Evolutionary conservation across 768 basidiomycete genomes (phyloP).

Genomic region (Russula lepida): DNA sequence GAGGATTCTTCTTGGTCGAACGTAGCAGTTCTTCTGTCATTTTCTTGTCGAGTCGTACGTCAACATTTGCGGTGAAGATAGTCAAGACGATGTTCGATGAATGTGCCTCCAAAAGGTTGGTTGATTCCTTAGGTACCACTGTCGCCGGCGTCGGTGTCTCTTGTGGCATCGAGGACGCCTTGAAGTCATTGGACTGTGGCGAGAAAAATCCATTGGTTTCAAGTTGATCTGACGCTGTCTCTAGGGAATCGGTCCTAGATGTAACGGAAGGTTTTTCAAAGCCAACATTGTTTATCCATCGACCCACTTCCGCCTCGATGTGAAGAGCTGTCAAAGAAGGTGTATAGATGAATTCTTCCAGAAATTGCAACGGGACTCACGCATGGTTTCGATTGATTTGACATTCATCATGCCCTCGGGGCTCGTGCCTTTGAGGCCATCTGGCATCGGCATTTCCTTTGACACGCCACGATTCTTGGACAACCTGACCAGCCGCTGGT

Average conservation of each 20-base stretch:
- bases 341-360: slow-evolving; percentile 4
- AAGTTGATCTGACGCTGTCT: slow-evolving; percentile 9
- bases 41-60: slow-evolving; percentile 57
- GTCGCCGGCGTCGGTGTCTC: slow-evolving; percentile 27
- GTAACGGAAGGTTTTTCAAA: slow-evolving; percentile 44
- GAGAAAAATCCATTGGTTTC: slow-evolving; percentile 34
- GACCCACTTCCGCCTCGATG: slow-evolving; percentile 76
- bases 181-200: slow-evolving; percentile 32
- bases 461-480: slow-evolving; percentile 53
- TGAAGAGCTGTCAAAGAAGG: slow-evolving; percentile 43
- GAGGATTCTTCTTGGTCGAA: slow-evolving; percentile 93
- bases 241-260: background rate
- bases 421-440: slow-evolving; percentile 48
- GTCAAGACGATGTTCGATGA: slow-evolving; percentile 52
- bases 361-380: slow-evolving; percentile 33
- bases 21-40: slow-evolving; percentile 67
- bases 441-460: slow-evolving; percentile 43
- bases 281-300: slow-evolving; percentile 63
- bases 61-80: slow-evolving; percentile 59
- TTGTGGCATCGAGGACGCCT: slow-evolving; percentile 27
- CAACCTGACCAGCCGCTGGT: slow-evolving; percentile 57
- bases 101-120: slow-evolving; percentile 30
- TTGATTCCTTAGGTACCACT: slow-evolving; percentile 25
- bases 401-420: slow-evolving; percentile 60
- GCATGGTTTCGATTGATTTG: slow-evolving; percentile 49